Evolutionary conservation across 1,284 basidiomycete genomes (phyloP).

Genomic region (Tilletia indica): DNA sequence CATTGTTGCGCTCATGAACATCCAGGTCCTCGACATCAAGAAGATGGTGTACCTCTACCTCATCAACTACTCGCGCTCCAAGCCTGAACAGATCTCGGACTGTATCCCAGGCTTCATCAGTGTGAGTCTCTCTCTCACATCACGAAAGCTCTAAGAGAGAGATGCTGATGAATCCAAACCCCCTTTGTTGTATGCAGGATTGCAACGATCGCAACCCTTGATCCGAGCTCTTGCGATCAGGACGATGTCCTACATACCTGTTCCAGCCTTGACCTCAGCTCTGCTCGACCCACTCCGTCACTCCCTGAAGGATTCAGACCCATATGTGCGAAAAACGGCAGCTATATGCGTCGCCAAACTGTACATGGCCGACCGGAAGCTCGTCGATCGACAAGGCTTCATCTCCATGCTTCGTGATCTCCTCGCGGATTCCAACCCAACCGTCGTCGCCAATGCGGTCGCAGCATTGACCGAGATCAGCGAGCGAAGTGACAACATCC

Average conservation of each 20-base stretch:
- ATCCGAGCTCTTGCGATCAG: slow-evolving; percentile 88
- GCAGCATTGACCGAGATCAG: slow-evolving; percentile 86
- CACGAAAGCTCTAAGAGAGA: no score
- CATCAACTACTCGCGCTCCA: slow-evolving; percentile 83
- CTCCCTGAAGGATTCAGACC: slow-evolving; percentile 81
- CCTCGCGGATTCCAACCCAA: slow-evolving; percentile 88
- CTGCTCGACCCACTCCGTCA: slow-evolving; percentile 81
- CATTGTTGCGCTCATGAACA: slow-evolving; percentile 76
- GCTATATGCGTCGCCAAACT: slow-evolving; percentile 88
- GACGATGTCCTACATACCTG: slow-evolving; percentile 88
- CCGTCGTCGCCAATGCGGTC: slow-evolving; percentile 90
- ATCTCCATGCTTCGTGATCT: slow-evolving; percentile 81
- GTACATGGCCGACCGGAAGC: slow-evolving; percentile 77
- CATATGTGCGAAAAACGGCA: slow-evolving; percentile 93
- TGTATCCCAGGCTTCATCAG: slow-evolving; percentile 81
- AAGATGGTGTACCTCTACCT: slow-evolving; percentile 77
- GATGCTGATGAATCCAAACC: background rate
- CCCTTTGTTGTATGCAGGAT: slow-evolving; percentile 63
- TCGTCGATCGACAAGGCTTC: slow-evolving; percentile 80
- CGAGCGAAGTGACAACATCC: slow-evolving; percentile 81
- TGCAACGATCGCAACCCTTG: slow-evolving; percentile 84
- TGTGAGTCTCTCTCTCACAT: slow-evolving; percentile 6
- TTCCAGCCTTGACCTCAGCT: slow-evolving; percentile 65
- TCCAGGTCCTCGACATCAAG: slow-evolving; percentile 91
- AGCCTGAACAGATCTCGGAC: slow-evolving; percentile 80